Evolutionary conservation across 148 eudicot species (phyloP).

Genomic region (Salicornia ramosissima): DNA sequence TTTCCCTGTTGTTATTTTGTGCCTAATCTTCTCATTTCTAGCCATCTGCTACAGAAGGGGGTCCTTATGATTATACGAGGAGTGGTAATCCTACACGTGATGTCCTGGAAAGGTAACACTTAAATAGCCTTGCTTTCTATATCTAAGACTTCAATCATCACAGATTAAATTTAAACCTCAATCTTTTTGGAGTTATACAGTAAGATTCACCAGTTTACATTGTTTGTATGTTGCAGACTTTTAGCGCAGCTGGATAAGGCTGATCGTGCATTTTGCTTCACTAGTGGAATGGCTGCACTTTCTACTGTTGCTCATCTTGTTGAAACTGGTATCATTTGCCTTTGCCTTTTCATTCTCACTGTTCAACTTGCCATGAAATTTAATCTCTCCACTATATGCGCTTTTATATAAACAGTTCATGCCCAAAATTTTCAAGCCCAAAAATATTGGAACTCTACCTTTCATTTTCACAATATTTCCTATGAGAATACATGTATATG

Average conservation of each 20-base stretch:
- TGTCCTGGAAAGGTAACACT: constrained; percentile 62
- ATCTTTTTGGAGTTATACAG: neutral
- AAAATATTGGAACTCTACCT: too few relatives aligned
- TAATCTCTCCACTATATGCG: neutral
- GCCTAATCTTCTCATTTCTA: constrained; percentile 22
- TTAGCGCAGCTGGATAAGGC: constrained; percentile 93
- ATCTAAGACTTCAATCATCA: neutral
- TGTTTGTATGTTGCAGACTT: constrained; percentile 43
- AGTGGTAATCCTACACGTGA: constrained; percentile 98
- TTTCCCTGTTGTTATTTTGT: neutral
- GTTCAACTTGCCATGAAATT: neutral
- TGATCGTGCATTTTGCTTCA: constrained; percentile 89
- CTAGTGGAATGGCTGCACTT: constrained; percentile 99
- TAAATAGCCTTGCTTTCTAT: neutral
- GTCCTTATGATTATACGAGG: constrained; percentile 90
- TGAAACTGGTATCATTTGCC: constrained; percentile 51
- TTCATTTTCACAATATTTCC: too few relatives aligned
- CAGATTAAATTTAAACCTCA: neutral
- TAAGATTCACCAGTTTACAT: neutral
- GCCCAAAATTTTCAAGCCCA: neutral
- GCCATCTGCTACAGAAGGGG: constrained; percentile 79
- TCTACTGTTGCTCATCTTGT: constrained; percentile 90
- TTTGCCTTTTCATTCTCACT: neutral
- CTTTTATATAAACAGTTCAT: neutral
- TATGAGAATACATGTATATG: too few relatives aligned